Conservation (phyloP, 2,329 filamentous ascomycete species). For the Huntiella bhutanensis region DNA sequence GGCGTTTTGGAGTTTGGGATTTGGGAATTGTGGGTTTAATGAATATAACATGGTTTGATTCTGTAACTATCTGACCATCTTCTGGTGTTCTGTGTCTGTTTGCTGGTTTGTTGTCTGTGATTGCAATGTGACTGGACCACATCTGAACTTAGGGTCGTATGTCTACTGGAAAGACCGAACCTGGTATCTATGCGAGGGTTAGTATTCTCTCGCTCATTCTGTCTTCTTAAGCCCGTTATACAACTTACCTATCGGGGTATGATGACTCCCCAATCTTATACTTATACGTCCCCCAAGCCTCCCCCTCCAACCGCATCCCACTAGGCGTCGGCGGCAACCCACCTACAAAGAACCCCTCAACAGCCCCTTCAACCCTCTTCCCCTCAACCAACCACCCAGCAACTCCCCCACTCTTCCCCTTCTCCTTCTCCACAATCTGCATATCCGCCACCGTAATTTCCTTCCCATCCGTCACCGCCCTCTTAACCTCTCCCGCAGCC, state of each 20-base stretch:
- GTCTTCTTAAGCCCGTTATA: not conserved
- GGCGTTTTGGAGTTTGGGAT: not conserved
- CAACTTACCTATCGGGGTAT: constrained; percentile 51
- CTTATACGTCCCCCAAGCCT: constrained; percentile 47
- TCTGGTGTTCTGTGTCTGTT: constrained; percentile 1
- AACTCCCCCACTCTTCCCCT: constrained; percentile 49
- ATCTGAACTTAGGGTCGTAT: not conserved
- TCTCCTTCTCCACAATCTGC: constrained; percentile 53
- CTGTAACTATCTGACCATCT: not conserved
- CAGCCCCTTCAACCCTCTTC: constrained; percentile 31
- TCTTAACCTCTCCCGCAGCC: constrained; percentile 54
- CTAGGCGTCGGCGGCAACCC: constrained; percentile 77
- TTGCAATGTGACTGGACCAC: constrained; percentile 3
- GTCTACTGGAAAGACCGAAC: constrained; percentile 41
- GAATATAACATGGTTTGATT: not conserved
- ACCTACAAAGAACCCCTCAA: constrained; percentile 45
- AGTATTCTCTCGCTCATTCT: constrained; percentile 14
- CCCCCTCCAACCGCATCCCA: constrained; percentile 36
- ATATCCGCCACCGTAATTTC: constrained; percentile 44
- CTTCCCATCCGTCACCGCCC: constrained; percentile 58
- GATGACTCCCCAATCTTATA: constrained; percentile 47
- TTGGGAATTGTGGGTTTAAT: not conserved
- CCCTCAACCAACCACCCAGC: constrained; percentile 41
- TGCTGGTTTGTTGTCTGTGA: not conserved
- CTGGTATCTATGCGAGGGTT: constrained; percentile 32